These are phyloP conservation scores for Neonectria magnoliae DNA, from an alignment of 2,329 filamentous ascomycete genomes.

Conservation along the genomic window DNA sequence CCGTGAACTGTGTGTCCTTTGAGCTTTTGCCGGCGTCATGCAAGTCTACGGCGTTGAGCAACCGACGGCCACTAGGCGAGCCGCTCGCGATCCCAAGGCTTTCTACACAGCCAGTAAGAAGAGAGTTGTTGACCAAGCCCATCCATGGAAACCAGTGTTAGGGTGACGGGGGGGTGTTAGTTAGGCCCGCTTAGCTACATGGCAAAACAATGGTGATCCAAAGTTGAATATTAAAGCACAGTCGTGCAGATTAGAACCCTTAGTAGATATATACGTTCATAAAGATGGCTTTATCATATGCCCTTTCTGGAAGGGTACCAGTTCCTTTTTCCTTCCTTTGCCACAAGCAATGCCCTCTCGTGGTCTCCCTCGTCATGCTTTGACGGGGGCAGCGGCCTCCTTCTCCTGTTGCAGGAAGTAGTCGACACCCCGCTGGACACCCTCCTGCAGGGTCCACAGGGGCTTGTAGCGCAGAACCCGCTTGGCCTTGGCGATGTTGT, in stretches of 20 bases:
- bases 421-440: conserved; percentile 62
- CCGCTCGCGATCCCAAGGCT: no score
- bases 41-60: background rate
- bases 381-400: conserved; percentile 35
- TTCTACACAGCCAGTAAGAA: no score
- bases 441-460: conserved; percentile 73
- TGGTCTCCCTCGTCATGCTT: conserved; percentile 32
- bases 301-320: conserved; percentile 27
- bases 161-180: no score
- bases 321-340: conserved; percentile 40
- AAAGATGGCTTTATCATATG: background rate
- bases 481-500: conserved; percentile 80
- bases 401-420: conserved; percentile 66
- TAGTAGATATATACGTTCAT: conserved; percentile 13
- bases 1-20: background rate
- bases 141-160: background rate
- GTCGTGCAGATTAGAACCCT: background rate
- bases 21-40: no score
- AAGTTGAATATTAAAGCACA: conserved; percentile 12
- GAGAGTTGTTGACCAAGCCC: background rate
- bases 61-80: no score
- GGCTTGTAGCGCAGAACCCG: conserved; percentile 75
- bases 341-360: background rate
- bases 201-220: background rate
- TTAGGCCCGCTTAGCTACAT: background rate